Evolutionary conservation across 2,329 filamentous ascomycete species (phyloP), one percentile per base, ranked within the genome.

Genomic region (Fusarium subtropicale): DNA sequence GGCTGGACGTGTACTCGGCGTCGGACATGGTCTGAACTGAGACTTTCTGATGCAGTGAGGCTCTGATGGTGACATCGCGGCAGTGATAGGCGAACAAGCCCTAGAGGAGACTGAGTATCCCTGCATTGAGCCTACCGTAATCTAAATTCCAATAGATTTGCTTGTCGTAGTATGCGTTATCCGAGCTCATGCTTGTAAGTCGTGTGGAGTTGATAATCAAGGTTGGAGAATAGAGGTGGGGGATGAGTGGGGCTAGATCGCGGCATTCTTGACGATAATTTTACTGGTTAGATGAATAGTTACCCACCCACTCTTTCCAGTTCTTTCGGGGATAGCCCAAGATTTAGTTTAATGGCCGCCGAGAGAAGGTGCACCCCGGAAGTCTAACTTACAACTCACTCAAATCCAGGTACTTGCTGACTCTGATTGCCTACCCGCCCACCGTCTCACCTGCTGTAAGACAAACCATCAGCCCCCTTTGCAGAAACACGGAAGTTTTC

Each of bases 341-440:
- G 68, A 71, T 72, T 71, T 48, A 67, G 62, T 52, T 38, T 38
- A 20, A 38, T 38, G n/a, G 36, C 11, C 56, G 58, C 42, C 60
- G 41, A 56, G 38, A 38, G 46, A 56, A 59, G 63, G 39, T 34
- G 44, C 34, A 54, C 50, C 68, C 60, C 56, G 38, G 45, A 65
- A 65, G 45, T 65, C 38, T 64, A 57, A 64, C 52, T 58, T 26
- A 38, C 30, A 55, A 60, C 51, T 38, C 44, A 24, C 34, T 28
- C 26, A 34, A 15, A 31, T 42, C n/a, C 39, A 48, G 18, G 41
- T 31, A 24, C 53, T 28, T 38, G 15, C 33, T 20, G 31, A 38
- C 47, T 56, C 18, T 50, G 39, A 54, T 55, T 47, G 24, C 53
- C 24, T 56, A 22, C 33, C 47, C 33, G 41, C 44, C n/a, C 36